A percentile compares a stretch with the other conserved stretches of the same genome.
Conservation (phyloP, 2,329 filamentous ascomycete genomes). For the Pseudogymnoascus sp. region DNA sequence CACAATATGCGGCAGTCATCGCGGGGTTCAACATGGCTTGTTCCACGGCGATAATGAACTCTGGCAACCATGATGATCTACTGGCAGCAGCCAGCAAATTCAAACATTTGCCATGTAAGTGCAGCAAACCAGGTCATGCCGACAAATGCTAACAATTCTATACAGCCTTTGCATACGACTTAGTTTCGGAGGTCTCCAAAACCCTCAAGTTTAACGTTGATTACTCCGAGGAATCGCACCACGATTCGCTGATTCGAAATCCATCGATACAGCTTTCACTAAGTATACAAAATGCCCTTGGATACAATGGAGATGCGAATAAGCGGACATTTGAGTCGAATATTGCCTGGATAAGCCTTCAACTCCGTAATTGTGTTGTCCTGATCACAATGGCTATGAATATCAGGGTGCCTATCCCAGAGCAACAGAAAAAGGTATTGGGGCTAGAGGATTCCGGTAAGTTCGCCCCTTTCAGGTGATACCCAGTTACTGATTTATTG, state of each 20-base stretch:
- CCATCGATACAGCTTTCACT: conserved; percentile 65
- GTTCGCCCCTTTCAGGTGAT: conserved; percentile 15
- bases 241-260: conserved; percentile 67
- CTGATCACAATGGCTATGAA: conserved; percentile 57
- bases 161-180: conserved; percentile 51
- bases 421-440: conserved; percentile 45
- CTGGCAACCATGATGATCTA: conserved; percentile 59
- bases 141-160: conserved; percentile 9
- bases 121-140: conserved; percentile 11
- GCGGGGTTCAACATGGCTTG: conserved; percentile 51
- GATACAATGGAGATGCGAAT: conserved; percentile 56
- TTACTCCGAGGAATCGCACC: conserved; percentile 66
- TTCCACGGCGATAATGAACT: conserved; percentile 38
- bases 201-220: conserved; percentile 69
- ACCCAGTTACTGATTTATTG: conserved; percentile 3
- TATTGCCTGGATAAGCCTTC: conserved; percentile 65
- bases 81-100: conserved; percentile 49
- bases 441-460: conserved; percentile 57
- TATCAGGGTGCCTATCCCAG: conserved; percentile 27
- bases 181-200: conserved; percentile 58
- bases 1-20: conserved; percentile 48
- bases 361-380: conserved; percentile 63
- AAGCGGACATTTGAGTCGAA: conserved; percentile 61
- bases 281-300: conserved; percentile 70
- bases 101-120: conserved; percentile 15